Base-by-base conservation (phyloP, 495 filamentous ascomycete species). In the Durotheca rogersii region DNA sequence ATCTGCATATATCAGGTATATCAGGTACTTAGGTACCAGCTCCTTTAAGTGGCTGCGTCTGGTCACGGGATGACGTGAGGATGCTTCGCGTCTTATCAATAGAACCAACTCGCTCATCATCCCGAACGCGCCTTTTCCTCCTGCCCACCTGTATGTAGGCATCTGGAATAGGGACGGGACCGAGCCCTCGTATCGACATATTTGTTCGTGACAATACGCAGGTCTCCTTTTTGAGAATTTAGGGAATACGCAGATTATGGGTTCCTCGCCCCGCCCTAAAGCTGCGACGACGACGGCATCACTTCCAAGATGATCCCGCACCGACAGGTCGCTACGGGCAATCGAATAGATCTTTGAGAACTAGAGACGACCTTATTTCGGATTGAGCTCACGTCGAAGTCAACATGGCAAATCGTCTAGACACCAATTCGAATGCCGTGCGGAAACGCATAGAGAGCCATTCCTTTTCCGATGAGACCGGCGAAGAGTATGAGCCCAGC, bases 401-500 rank as follows among this genome's bases (percentile, higher is more conserved):
- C 4, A 77, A 46, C 16, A 96, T 96, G 90, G 88, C 88, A 61
- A 90, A 85, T 44, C 77, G 81, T 43, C 75, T 91, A 25, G 84
- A 93, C 48, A 78, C 76, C 56, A 90, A 86, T 47, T 94, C 90
- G 23, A 78, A 79, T 34, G 76, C 78, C 1, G 83, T 89, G 67
- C 86, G 87, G 59, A 95, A 95, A 68, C 80, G 86, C 61, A 94
- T 96, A 60, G 86, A 88, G 56, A 80, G 69, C 47, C 90, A 82
- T 65, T 60, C 65, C 7, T 80, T 81, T 54, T 56, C 66, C 0
- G 68, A 75, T 47, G 92, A 96, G 62, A 80, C 78, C 12, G 93
- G 92, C 45, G 91, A 96, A 50, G 93, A 96, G 70, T 98, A 98
- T 70, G 85, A 83, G 47, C 80, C 76, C 1, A 96, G 90, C 29